Base-by-base conservation (phyloP, 78 protist species). In the Mantamonas sphyraenae region DNA sequence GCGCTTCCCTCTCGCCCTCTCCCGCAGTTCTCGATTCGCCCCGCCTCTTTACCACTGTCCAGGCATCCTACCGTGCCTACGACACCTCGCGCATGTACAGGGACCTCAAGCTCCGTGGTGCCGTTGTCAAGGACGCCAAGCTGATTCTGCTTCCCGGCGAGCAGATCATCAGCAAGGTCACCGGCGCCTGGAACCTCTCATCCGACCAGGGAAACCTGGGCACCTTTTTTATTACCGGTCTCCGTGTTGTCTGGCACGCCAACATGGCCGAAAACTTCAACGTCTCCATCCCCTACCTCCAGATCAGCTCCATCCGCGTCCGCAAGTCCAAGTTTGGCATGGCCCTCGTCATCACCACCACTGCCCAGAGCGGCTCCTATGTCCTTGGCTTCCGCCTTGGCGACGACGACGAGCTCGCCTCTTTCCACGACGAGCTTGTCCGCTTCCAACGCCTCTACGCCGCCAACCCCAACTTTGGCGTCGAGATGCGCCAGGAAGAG, bases 181-280 rank as follows among this genome's bases (percentile, higher is more conserved):
- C 5, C 4, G 82, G 84, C 28, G 90, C 83, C 2, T 85, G 87
- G 86, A 90, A 85, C 72, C 71, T 82, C n/a, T 71, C 85, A n/a
- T 26, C 66, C 28, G 82, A 81, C 34, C 86, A 78, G 61, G 90
- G 90, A n/a, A 79, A 73, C 43, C 76, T 85, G 1, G 95, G 95
- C 2, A 62, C 86, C 0, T 74, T 90, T 22, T 65, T 66, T 64
- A 19, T 80, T 12, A 83, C 90, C 30, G 79, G 82, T 42, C 77
- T 90, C 22, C 77, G 95, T 5, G 35, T 85, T 30, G 91, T 90
- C 38, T 90, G 95, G 95, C 65, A 65, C 43, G 87, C 87, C 14
- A 77, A 81, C 50, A 45, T 58, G 10, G 77, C 85, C 7, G 88
- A 81, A 26, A 83, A 76, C 86, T 90, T 83, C 88, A 90, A 90